Evolutionary conservation across 1,284 basidiomycete genomes (phyloP).

Genomic region (Papiliotrema flavescens): DNA sequence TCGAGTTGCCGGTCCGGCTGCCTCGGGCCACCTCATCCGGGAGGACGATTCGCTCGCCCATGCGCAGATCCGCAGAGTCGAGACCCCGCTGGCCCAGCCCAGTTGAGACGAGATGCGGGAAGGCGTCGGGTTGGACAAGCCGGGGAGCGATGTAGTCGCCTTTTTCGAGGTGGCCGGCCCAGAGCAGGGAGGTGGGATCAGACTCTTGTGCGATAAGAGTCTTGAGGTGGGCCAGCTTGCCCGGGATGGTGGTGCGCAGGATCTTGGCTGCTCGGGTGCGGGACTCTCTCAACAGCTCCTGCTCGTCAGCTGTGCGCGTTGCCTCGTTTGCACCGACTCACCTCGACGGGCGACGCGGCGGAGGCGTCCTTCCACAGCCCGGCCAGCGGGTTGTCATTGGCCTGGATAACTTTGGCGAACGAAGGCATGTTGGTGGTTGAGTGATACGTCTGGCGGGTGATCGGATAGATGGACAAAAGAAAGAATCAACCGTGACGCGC

Average conservation of each 20-base stretch:
- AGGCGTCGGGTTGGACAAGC: slow-evolving; percentile 11
- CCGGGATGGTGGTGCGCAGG: slow-evolving; percentile 23
- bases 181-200: slow-evolving; percentile 21
- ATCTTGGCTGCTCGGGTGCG: slow-evolving; percentile 22
- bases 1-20: too few species aligned
- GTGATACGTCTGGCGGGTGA: too few species aligned
- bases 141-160: slow-evolving; percentile 11
- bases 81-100: too few species aligned
- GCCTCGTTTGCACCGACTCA: too few species aligned
- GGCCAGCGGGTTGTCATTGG: too few species aligned
- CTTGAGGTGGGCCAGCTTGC: slow-evolving; percentile 24
- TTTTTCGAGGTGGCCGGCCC: slow-evolving; percentile 12
- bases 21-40: slow-evolving; percentile 2
- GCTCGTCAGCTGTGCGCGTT: neutral
- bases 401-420: too few species aligned
- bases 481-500: too few species aligned
- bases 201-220: slow-evolving; percentile 15
- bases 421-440: too few species aligned
- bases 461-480: too few species aligned
- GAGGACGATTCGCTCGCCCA: neutral
- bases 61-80: too few species aligned
- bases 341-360: too few species aligned
- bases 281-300: slow-evolving; percentile 20
- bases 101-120: neutral
- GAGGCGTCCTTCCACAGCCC: too few species aligned